Conservation (phyloP, 768 basidiomycete species). For the Psilocybe subaeruginosa region DNA sequence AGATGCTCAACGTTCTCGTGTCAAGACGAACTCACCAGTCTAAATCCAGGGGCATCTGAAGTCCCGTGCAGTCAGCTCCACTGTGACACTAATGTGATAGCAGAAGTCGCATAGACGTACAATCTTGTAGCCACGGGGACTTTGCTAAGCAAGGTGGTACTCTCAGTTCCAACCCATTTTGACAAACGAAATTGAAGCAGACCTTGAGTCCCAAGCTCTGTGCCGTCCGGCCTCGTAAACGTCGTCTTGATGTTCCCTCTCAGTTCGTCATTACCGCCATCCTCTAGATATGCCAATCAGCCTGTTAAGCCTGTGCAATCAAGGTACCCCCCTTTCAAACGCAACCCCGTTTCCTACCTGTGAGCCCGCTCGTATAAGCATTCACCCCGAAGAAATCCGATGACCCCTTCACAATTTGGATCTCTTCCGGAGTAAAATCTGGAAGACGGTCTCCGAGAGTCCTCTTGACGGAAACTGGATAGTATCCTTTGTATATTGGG, state of each 20-base stretch:
- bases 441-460: constrained; percentile 57
- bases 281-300: constrained; percentile 34
- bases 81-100: no score
- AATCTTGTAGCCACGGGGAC: neutral
- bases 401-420: constrained; percentile 58
- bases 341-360: constrained; percentile 38
- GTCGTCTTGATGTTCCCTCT: constrained; percentile 56
- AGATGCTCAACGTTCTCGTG: neutral
- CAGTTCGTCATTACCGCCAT: constrained; percentile 59
- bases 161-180: neutral
- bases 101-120: neutral
- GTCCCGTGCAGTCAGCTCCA: neutral
- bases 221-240: constrained; percentile 58
- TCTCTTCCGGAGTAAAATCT: constrained; percentile 55
- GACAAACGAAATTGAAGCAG: constrained; percentile 10
- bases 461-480: constrained; percentile 53
- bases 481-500: constrained; percentile 72
- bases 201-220: constrained; percentile 63
- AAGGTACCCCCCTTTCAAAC: neutral
- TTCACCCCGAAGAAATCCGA: constrained; percentile 74
- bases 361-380: constrained; percentile 64
- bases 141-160: constrained; percentile 40
- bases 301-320: neutral
- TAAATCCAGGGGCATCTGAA: constrained; percentile 42
- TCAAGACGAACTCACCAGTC: neutral